Evolutionary conservation across 768 basidiomycete species (phyloP).

Genomic region (Suillus subluteus): DNA sequence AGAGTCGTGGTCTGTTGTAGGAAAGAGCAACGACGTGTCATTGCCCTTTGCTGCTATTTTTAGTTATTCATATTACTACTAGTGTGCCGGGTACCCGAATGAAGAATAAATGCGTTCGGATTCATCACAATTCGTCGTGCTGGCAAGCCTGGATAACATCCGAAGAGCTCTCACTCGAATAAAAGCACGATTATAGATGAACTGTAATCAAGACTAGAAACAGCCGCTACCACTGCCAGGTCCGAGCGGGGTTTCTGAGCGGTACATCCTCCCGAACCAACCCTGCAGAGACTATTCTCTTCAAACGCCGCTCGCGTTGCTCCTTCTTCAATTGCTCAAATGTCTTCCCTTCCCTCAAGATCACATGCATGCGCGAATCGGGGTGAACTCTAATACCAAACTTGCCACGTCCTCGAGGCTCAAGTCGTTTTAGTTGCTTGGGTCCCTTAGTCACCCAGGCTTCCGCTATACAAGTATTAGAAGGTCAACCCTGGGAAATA

Average conservation of each 20-base stretch:
- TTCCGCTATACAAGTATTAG: conserved; percentile 58
- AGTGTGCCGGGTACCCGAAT: neutral
- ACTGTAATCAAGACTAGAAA: conserved; percentile 12
- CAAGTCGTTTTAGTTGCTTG: conserved; percentile 63
- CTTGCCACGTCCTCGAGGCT: conserved; percentile 84
- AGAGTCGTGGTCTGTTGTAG: conserved; percentile 35
- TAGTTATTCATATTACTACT: neutral
- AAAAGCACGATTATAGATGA: conserved; percentile 4
- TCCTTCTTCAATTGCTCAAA: conserved; percentile 65
- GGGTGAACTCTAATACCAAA: conserved; percentile 78
- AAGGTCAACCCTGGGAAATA: neutral
- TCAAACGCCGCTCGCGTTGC: conserved; percentile 68
- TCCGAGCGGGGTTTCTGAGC: conserved; percentile 69
- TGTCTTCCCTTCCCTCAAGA: conserved; percentile 83
- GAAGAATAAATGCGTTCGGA: neutral
- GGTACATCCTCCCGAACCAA: conserved; percentile 80
- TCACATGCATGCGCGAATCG: conserved; percentile 72
- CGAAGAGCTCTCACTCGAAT: neutral
- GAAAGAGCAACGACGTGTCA: conserved; percentile 25
- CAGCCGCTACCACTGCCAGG: conserved; percentile 74
- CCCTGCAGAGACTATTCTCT: conserved; percentile 79
- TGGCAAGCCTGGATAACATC: neutral
- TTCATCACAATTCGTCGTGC: neutral
- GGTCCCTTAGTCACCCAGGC: conserved; percentile 93
- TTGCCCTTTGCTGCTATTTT: conserved; percentile 23